Evolutionary conservation across 441 rosid species (phyloP).

Genomic region (Bruguiera hainesii): DNA sequence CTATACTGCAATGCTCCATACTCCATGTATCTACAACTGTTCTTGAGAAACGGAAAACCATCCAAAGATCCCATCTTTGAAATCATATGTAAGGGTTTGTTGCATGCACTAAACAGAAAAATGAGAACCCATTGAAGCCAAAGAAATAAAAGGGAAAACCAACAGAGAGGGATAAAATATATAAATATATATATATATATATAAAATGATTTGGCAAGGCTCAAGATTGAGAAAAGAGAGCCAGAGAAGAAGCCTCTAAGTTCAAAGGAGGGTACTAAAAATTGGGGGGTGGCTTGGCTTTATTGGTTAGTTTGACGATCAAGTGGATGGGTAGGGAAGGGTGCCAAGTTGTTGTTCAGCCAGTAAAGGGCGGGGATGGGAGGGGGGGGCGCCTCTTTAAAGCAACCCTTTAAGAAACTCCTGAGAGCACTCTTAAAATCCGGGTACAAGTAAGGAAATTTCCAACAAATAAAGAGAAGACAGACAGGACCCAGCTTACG

Average conservation of each 20-base stretch:
- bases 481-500: neutral
- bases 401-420: neutral
- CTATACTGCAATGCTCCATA: slow-evolving; percentile 13
- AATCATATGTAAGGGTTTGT: neutral
- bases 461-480: neutral
- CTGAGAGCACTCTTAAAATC: slow-evolving; percentile 14
- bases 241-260: slow-evolving; percentile 4
- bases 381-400: neutral
- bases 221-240: neutral
- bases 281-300: slow-evolving; percentile 17
- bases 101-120: neutral
- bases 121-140: slow-evolving; percentile 9
- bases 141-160: neutral
- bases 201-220: neutral
- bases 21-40: slow-evolving; percentile 7
- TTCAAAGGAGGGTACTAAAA: slow-evolving; percentile 9
- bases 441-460: neutral
- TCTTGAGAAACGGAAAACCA: slow-evolving; percentile 9
- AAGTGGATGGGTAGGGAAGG: neutral
- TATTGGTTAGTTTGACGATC: slow-evolving; percentile 5
- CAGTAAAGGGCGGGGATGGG: slow-evolving; percentile 12
- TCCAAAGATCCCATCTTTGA: slow-evolving; percentile 1
- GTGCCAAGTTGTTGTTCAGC: slow-evolving; percentile 9
- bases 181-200: too few relatives aligned
- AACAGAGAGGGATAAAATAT: neutral